Percentiles rank a stretch among this genome's conserved stretches.
phyloP scores from a whole-genome alignment of 371 early-diverging fungal species.

The Dinochytrium kinnereticum region DNA sequence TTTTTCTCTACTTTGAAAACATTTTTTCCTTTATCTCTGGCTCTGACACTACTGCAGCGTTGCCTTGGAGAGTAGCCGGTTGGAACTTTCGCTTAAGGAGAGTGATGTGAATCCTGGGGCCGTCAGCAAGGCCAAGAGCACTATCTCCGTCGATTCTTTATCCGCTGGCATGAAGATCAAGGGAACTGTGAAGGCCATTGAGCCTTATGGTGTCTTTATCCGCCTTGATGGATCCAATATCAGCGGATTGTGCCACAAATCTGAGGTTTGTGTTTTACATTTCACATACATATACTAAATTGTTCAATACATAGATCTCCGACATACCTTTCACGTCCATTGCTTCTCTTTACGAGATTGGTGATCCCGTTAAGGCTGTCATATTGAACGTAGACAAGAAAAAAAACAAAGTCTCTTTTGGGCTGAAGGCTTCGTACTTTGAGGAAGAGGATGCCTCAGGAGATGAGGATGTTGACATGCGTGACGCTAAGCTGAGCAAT shows the following conservation, averaged over 20 bases:
- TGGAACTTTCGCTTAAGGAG: slow-evolving; percentile 49
- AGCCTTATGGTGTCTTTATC: slow-evolving; percentile 74
- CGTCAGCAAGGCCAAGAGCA: not conserved
- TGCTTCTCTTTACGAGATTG: slow-evolving; percentile 64
- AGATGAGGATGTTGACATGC: slow-evolving; percentile 46
- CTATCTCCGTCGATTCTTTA: slow-evolving; percentile 54
- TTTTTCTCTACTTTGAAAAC: not conserved
- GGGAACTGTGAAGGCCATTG: slow-evolving; percentile 69
- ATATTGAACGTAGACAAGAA: slow-evolving; percentile 69
- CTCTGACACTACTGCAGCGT: too few species aligned
- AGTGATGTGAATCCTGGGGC: slow-evolving; percentile 34
- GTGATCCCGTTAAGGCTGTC: slow-evolving; percentile 75
- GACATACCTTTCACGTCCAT: slow-evolving; percentile 46
- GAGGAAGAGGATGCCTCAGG: slow-evolving; percentile 42
- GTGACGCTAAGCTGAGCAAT: slow-evolving; percentile 35
- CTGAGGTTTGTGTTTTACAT: slow-evolving; percentile 53
- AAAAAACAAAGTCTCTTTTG: slow-evolving; percentile 68
- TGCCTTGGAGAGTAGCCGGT: slow-evolving; percentile 49
- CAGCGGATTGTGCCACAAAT: slow-evolving; percentile 74
- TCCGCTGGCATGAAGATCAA: slow-evolving; percentile 67
- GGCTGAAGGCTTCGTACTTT: slow-evolving; percentile 81
- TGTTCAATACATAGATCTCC: slow-evolving; percentile 34
- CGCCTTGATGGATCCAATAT: slow-evolving; percentile 66
- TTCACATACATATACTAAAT: not conserved
- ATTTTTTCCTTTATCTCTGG: too few species aligned